Evolutionary conservation across 2,329 filamentous ascomycete species (phyloP), one percentile per base, ranked within the genome.

Genomic region (Eutypella sp.): DNA sequence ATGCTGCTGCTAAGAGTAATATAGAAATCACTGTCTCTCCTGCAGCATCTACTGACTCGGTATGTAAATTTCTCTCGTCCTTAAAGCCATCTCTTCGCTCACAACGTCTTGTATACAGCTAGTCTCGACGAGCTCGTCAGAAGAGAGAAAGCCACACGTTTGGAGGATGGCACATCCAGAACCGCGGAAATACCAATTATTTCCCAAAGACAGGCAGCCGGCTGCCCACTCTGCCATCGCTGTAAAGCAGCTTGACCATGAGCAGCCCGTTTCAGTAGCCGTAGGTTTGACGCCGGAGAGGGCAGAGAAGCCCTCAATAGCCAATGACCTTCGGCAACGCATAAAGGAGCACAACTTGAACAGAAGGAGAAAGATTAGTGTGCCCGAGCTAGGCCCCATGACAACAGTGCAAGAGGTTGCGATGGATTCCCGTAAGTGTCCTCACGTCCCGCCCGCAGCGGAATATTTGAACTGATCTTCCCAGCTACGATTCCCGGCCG

Each of bases 341-440:
- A 70, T 79, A 57, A 82, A 79, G 60, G 78, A 82, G 54, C 74
- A 78, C 57, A 78, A 72, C 52, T 65, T 80, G 47, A 71, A 66
- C 41, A 71, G 81, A 50, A 73, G 82, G 55, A 75, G 81, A 51
- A 86, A 86, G 59, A 69, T 79, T 54, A 84, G 78, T 63, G 76
- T 83, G 13, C 77, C 80, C 9, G 83, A 86, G 50, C 63, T 84
- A 41, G 82, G 79, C 2, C 80, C 79, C 27, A 83, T 85, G 81
- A 84, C 81, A 5, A 85, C 82, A 2, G 82, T 85, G 13, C 81
- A 85, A 52, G 82, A 85, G 58, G 66, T 76, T 41, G 64, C 79
- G 42, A 85, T 86, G 81, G 83, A 87, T 65, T 86, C 83, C 57
- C 83, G 83, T 87, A 71, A 69, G 82, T 71, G 42, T 23, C 18